phyloP scores from a whole-genome alignment of 2,329 filamentous ascomycete species.

The Neoascochyta sp. region DNA sequence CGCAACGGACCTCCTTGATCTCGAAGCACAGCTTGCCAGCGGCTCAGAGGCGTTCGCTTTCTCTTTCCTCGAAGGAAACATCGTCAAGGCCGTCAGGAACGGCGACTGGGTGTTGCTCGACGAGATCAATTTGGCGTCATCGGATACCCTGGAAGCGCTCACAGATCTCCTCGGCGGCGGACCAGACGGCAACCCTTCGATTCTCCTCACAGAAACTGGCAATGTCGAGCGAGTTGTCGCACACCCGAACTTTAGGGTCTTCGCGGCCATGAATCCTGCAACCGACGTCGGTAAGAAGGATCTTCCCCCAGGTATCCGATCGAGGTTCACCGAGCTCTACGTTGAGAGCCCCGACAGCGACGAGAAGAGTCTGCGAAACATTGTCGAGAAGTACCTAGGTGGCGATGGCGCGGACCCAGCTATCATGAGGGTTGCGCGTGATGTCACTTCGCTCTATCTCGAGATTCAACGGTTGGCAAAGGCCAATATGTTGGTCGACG shows the following conservation, averaged over 20 bases:
- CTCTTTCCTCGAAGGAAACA: constrained; percentile 91
- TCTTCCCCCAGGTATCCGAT: constrained; percentile 80
- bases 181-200: constrained; percentile 67
- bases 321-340: constrained; percentile 92
- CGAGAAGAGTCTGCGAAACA: constrained; percentile 76
- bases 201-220: constrained; percentile 88
- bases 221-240: constrained; percentile 86
- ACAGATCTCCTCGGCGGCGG: constrained; percentile 79
- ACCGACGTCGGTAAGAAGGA: constrained; percentile 97
- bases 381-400: constrained; percentile 85
- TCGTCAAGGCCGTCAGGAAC: constrained; percentile 92
- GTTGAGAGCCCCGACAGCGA: constrained; percentile 87
- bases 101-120: constrained; percentile 96
- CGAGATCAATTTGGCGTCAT: constrained; percentile 93
- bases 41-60: constrained; percentile 80
- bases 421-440: constrained; percentile 64
- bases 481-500: constrained; percentile 84
- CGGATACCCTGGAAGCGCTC: constrained; percentile 91
- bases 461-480: constrained; percentile 78
- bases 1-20: constrained; percentile 66
- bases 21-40: constrained; percentile 74
- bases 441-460: constrained; percentile 83
- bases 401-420: constrained; percentile 64
- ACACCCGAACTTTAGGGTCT: constrained; percentile 90
- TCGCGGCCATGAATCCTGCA: constrained; percentile 98